These are phyloP conservation scores for Euphorbia pulcherrima DNA, from an alignment of 345 rosid genomes.

Conservation along the genomic window DNA sequence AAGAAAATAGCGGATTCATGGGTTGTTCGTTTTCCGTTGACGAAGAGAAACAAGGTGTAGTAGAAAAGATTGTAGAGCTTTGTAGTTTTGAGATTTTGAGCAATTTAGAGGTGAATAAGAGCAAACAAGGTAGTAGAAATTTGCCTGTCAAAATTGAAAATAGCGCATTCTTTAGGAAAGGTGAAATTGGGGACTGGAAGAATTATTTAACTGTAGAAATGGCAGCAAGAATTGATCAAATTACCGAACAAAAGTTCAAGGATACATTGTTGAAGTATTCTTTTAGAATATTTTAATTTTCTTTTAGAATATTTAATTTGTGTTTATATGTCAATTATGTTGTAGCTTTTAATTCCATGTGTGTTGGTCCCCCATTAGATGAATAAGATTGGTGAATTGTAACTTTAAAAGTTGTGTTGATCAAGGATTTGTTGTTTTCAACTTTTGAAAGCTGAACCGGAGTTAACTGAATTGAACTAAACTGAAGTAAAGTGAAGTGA, in stretches of 20 bases:
- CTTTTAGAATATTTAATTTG: too few relatives aligned
- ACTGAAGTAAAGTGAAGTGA: too few relatives aligned
- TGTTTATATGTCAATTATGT: too few relatives aligned
- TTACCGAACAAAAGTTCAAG: not conserved
- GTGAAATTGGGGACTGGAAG: not conserved
- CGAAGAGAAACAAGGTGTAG: slow-evolving; percentile 4
- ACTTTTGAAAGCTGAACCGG: too few relatives aligned
- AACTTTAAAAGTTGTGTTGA: too few relatives aligned
- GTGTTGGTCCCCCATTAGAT: too few relatives aligned
- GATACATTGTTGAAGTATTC: too few relatives aligned
- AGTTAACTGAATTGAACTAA: too few relatives aligned
- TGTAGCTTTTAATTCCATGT: too few relatives aligned
- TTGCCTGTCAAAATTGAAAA: not conserved
- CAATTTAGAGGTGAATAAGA: slow-evolving; percentile 10
- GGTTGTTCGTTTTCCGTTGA: not conserved
- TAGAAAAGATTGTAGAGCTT: not conserved
- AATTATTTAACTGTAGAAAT: not conserved
- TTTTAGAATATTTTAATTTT: too few relatives aligned
- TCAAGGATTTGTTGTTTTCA: too few relatives aligned
- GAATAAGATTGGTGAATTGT: too few relatives aligned
- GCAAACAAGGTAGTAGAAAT: not conserved
- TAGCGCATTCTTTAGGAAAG: not conserved
- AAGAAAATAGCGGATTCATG: slow-evolving; percentile 10
- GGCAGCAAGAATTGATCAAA: not conserved
- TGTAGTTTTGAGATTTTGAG: slow-evolving; percentile 1